Evolutionary conservation across 768 basidiomycete genomes (phyloP), one percentile per base, ranked within the genome.

Genomic region (Tulasnella sp.): DNA sequence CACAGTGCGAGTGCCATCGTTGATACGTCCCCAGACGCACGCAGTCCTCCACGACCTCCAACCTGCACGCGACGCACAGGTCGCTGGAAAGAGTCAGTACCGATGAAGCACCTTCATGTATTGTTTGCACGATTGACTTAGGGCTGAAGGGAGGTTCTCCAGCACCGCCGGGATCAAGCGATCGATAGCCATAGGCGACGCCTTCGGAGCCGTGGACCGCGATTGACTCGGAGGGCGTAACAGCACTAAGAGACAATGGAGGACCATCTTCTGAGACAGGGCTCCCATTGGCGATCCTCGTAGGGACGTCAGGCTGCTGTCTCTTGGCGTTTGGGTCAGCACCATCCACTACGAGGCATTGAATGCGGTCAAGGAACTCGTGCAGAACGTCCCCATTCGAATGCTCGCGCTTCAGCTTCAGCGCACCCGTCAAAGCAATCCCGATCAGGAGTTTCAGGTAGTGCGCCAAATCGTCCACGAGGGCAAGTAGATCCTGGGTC

Each of bases 11-110:
- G n/a, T n/a, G n/a, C n/a, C n/a, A n/a, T n/a, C n/a, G n/a, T n/a
- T 96, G 93, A 87, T 96, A 97, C n/a, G 96, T 97, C 48, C 96
- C 98, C 41, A 97, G 87, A 80, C 98, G 90, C 72, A 96, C 94
- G 84, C 98, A 99, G 83, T 99, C 98, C 85, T 99, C 98, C 86
- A 99, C 98, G 40, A 99, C 95, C 0, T 97, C 97, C 82, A 92
- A 88, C 64, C 90, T 89, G 86, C 98, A 99, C 84, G 91, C 92
- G 76, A 95, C 90, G 84, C 98, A 99, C 54, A 96, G 90, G 87
- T 99, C 98, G 22, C 83, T 90, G 77, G 90, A 86, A 22, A 88
- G 83, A 72, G 72, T 81, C 34, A 77, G 18, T 18, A 77, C 76
- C 41, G 80, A 81, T 34, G 77, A 69, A 14, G 64, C 34, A 37